These are phyloP conservation scores for Kluyveromyces nonfermentans DNA, from an alignment of 805 yeast species.

Conservation along the genomic window DNA sequence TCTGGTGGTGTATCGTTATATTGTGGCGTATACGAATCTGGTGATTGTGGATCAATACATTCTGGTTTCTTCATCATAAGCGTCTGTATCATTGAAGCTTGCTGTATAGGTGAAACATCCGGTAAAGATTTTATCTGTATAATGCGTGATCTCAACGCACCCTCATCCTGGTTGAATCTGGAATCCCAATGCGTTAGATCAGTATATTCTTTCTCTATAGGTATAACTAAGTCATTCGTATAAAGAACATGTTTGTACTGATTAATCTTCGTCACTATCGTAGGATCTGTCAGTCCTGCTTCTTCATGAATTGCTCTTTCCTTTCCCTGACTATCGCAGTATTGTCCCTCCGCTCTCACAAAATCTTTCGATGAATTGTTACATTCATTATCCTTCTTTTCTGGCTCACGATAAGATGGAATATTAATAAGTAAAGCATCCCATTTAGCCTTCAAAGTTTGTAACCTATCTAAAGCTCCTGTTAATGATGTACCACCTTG, in stretches of 20 bases:
- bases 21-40: conserved; percentile 6
- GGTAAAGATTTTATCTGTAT: conserved; percentile 10
- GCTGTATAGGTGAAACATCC: conserved; percentile 10
- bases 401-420: not conserved
- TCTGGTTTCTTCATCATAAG: conserved; percentile 43
- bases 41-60: conserved; percentile 18
- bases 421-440: not conserved
- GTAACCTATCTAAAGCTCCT: conserved; percentile 45
- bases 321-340: conserved; percentile 9
- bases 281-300: conserved; percentile 46
- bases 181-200: conserved; percentile 3
- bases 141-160: conserved; percentile 10
- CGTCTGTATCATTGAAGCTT: conserved; percentile 39
- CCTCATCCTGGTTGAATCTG: conserved; percentile 13
- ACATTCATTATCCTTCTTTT: not conserved
- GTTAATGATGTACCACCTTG: conserved; percentile 40
- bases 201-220: conserved; percentile 30
- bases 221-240: conserved; percentile 41
- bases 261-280: conserved; percentile 37
- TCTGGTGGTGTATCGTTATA: conserved; percentile 19
- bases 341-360: conserved; percentile 17
- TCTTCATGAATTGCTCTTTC: conserved; percentile 31
- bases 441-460: conserved; percentile 25
- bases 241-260: conserved; percentile 31
- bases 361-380: conserved; percentile 30